phyloP scores from a whole-genome alignment of 768 basidiomycete species.

The Suillus subaureus region DNA sequence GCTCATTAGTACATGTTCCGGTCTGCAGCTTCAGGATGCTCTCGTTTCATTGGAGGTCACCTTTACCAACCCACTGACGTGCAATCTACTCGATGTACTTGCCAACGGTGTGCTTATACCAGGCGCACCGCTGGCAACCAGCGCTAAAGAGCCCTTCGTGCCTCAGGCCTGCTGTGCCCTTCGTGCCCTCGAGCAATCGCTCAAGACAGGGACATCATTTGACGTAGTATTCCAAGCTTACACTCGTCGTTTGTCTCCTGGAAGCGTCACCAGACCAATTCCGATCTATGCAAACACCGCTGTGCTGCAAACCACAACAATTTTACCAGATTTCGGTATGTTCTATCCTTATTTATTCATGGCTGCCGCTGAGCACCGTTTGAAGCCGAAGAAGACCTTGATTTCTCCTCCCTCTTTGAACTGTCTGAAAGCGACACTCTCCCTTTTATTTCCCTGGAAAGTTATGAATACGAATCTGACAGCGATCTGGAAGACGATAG shows the following conservation, averaged over 20 bases:
- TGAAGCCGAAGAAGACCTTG: neutral
- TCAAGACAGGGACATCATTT: constrained; percentile 9
- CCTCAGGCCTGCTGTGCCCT: neutral
- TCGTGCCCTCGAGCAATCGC: constrained; percentile 4
- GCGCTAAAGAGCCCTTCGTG: neutral
- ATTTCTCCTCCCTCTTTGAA: neutral
- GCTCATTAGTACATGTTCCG: neutral
- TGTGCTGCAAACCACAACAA: constrained; percentile 7
- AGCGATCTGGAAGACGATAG: neutral
- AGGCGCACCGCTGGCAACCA: neutral
- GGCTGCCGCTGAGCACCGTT: neutral
- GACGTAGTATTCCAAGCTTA: constrained; percentile 6
- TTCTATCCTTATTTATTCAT: neutral
- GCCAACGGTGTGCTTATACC: neutral
- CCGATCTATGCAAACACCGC: constrained; percentile 7
- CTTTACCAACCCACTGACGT: neutral
- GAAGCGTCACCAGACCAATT: neutral
- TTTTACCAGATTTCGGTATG: neutral
- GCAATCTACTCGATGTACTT: neutral
- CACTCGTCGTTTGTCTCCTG: neutral
- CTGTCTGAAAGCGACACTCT: neutral
- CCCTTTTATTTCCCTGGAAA: neutral
- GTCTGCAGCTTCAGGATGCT: neutral
- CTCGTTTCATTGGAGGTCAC: neutral
- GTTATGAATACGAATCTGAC: neutral